Conservation (phyloP, 108 stramenopile species). For the Cyclotella cryptica region DNA sequence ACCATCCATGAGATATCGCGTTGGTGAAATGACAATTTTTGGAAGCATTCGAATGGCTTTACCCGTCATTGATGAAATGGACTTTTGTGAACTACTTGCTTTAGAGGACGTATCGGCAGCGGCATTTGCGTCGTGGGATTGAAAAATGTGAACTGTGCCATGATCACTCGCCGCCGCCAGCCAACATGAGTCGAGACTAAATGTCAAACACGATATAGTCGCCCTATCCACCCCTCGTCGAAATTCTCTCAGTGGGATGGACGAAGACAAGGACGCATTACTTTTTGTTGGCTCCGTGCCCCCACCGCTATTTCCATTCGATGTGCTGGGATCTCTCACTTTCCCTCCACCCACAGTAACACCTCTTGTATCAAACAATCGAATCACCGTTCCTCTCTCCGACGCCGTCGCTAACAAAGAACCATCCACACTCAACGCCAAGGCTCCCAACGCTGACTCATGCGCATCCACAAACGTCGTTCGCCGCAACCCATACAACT, state of each 20-base stretch:
- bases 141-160: slow-evolving; percentile 96
- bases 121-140: slow-evolving; percentile 49
- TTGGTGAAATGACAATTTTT: slow-evolving; percentile 42
- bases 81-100: slow-evolving; percentile 12
- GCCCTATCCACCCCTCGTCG: slow-evolving; percentile 95
- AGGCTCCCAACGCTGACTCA: slow-evolving; percentile 86
- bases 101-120: slow-evolving; percentile 8
- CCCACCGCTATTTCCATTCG: neutral
- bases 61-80: slow-evolving; percentile 56
- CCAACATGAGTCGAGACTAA: slow-evolving; percentile 84
- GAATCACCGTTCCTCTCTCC: slow-evolving; percentile 94
- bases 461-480: slow-evolving; percentile 95
- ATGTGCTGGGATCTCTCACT: slow-evolving; percentile 49
- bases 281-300: slow-evolving; percentile 44
- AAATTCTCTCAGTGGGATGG: slow-evolving; percentile 84
- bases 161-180: slow-evolving; percentile 95
- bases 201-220: slow-evolving; percentile 89
- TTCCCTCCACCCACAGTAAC: slow-evolving; percentile 71
- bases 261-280: slow-evolving; percentile 39
- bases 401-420: slow-evolving; percentile 91
- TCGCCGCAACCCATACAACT: slow-evolving; percentile 93
- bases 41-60: slow-evolving; percentile 61
- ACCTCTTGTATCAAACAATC: slow-evolving; percentile 91
- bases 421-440: slow-evolving; percentile 91
- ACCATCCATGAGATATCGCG: slow-evolving; percentile 47